phyloP scores from a whole-genome alignment of 768 basidiomycete species.

The Favolaschia claudopus region DNA sequence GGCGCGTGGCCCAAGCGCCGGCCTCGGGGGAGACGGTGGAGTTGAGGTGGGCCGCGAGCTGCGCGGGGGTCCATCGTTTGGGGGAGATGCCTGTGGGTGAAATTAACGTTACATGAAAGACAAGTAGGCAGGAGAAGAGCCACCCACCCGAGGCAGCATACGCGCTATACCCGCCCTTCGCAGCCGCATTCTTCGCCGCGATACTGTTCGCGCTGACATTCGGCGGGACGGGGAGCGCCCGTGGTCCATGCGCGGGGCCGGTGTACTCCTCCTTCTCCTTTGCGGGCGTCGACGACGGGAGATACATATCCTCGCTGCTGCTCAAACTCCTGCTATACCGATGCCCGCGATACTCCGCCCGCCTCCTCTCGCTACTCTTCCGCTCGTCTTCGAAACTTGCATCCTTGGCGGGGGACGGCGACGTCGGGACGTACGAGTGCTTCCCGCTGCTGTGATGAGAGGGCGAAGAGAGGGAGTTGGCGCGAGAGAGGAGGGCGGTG shows the following conservation, averaged over 20 bases:
- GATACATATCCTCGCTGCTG: constrained; percentile 25
- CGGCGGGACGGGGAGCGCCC: constrained; percentile 24
- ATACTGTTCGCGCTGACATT: constrained; percentile 22
- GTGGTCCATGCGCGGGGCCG: constrained; percentile 12
- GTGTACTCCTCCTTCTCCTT: not conserved
- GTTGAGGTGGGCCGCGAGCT: constrained; percentile 21
- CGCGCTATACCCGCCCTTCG: too few species aligned
- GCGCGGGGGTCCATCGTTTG: constrained; percentile 21
- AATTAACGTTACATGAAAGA: too few species aligned
- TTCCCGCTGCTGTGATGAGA: too few species aligned
- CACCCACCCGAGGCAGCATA: too few species aligned
- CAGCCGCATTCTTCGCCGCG: constrained; percentile 1
- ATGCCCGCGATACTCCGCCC: constrained; percentile 24
- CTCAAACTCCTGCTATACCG: constrained; percentile 27
- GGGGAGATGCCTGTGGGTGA: constrained; percentile 2
- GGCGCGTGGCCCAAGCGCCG: constrained; percentile 13
- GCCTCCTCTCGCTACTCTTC: too few species aligned
- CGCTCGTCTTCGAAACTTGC: too few species aligned
- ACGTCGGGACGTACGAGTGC: too few species aligned
- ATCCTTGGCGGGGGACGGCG: too few species aligned
- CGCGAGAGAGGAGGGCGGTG: too few species aligned
- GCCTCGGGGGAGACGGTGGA: constrained; percentile 11
- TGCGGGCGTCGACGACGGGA: not conserved
- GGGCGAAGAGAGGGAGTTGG: too few species aligned
- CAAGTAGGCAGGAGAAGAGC: too few species aligned